Base-by-base conservation (phyloP, 441 rosid species). In the Lepidium campestre region DNA sequence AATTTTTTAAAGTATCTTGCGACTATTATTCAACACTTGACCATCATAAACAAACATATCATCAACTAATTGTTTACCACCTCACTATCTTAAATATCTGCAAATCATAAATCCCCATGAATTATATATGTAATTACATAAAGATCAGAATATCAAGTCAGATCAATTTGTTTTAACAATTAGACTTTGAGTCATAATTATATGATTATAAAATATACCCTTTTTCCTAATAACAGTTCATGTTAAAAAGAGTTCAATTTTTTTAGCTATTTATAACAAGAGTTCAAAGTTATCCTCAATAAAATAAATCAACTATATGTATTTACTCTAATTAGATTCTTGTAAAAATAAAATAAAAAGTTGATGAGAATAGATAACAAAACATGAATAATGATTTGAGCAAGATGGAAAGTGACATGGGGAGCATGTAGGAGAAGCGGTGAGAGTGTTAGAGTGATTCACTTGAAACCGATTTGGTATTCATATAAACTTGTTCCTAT, bases 361-460 rank as follows among this genome's bases (percentile, higher is more conserved):
- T 52, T 42, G 62, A 41, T 61, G 36, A 39, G 52, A 58, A 22
- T 27, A 29, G 52, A 3, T 49, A 58, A 58, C 11, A 10, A 68
- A 31, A 2, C 9, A 23, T 25, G 10, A 49, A 49, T 13, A 14
- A 34, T 10, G 17, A 32, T 7, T 12, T 7, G 34, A 49, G 2
- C 3, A 14, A 49, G 47, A 69, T 69, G 67, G 67, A 52, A 44
- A 45, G 7, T 60, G 74, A 52, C 74, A 61, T 69, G 61, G 31
- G 59, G 66, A 68, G 52, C 66, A 59, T 41, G 11, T 10, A 58
- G 20, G 32, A 5, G 67, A 69, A 69, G 74, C 74, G 74, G 74
- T 61, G 74, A 52, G 54, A 60, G 29, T 37, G 52, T 8, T 9
- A 41, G 39, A 32, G 39, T 41, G 67, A 32, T 22, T 60, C 67